phyloP scores from a whole-genome alignment of 208 protist species.

The Acanthamoeba quina region DNA sequence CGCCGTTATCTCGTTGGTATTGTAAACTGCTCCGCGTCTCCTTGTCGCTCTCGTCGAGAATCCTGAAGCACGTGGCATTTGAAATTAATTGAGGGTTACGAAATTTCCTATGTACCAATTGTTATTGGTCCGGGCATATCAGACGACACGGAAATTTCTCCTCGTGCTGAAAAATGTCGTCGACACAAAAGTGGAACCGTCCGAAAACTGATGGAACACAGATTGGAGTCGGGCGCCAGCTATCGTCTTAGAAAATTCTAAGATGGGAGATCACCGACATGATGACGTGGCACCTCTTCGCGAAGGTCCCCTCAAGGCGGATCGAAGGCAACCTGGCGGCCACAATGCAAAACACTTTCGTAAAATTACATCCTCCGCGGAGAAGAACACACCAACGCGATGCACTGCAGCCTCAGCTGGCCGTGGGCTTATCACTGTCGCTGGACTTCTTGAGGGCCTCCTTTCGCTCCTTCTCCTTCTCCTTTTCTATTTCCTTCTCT shows the following conservation, averaged over 20 bases:
- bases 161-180: background rate
- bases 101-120: background rate
- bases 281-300: no score
- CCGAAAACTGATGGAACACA: slow-evolving; percentile 24
- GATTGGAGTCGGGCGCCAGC: background rate
- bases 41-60: background rate
- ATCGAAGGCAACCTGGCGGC: no score
- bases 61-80: background rate
- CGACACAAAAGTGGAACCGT: background rate
- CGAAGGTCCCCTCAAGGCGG: no score
- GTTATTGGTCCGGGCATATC: no score
- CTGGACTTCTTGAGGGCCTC: slow-evolving; percentile 21
- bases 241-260: background rate
- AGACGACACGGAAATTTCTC: background rate
- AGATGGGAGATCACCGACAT: background rate
- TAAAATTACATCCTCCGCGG: no score
- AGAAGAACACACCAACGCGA: no score
- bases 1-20: slow-evolving; percentile 67
- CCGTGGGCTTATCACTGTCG: background rate
- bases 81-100: background rate
- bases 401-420: background rate
- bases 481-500: slow-evolving; percentile 63
- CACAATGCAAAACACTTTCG: no score
- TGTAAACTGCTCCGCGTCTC: slow-evolving; percentile 18
- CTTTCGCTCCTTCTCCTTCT: slow-evolving; percentile 39